Percentiles rank a stretch among this genome's conserved stretches.
phyloP scores from a whole-genome alignment of 192 early-diverging fungal genomes.

The Podila epicladia region DNA sequence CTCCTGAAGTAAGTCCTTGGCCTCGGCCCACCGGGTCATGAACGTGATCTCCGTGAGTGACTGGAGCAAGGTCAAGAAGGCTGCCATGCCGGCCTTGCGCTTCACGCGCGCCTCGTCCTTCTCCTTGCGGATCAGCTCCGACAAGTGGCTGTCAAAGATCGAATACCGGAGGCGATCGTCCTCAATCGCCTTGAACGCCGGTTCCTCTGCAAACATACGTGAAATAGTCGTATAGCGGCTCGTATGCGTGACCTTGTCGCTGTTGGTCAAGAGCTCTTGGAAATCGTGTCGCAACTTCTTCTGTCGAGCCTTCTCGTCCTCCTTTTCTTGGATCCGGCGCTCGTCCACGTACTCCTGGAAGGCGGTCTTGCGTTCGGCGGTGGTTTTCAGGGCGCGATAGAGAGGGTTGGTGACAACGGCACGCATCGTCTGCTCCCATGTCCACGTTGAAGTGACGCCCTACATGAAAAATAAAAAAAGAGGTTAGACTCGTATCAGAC shows the following conservation, averaged over 20 bases:
- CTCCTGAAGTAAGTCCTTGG: conserved; percentile 59
- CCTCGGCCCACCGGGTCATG: conserved; percentile 65
- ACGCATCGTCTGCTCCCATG: conserved; percentile 93
- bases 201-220: conserved; percentile 68
- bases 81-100: conserved; percentile 70
- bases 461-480: conserved; percentile 22
- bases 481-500: neutral
- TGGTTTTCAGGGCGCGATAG: conserved; percentile 85
- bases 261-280: conserved; percentile 13
- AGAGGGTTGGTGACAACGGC: conserved; percentile 83
- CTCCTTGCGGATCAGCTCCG: conserved; percentile 70
- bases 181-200: conserved; percentile 68
- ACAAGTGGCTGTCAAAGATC: conserved; percentile 80
- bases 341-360: conserved; percentile 80
- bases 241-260: conserved; percentile 35
- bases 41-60: conserved; percentile 67
- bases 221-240: conserved; percentile 44
- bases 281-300: conserved; percentile 29
- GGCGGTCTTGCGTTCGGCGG: conserved; percentile 82
- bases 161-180: conserved; percentile 67
- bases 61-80: conserved; percentile 65
- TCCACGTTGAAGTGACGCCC: conserved; percentile 85
- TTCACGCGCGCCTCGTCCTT: conserved; percentile 70
- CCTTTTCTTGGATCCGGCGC: conserved; percentile 64
- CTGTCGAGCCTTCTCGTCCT: conserved; percentile 44